Percentiles rank a stretch among this genome's conserved stretches.
Conservation (phyloP, 2,329 filamentous ascomycete genomes). For the Cladosporium sp. region DNA sequence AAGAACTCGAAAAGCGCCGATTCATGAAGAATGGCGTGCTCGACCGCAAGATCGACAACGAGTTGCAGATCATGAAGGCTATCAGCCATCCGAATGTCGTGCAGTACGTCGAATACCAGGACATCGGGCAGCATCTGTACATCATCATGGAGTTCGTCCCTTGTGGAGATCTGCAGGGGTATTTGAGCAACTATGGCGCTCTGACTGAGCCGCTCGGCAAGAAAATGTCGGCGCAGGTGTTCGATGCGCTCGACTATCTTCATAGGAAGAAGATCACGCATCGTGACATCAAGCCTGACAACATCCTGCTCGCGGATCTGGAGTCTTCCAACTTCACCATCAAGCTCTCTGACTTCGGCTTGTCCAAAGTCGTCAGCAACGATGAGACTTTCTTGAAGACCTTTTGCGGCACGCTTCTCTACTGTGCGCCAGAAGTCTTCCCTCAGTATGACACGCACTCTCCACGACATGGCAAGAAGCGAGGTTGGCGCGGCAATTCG, state of each 20-base stretch:
- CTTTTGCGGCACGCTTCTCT: constrained; percentile 91
- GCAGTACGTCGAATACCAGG: constrained; percentile 80
- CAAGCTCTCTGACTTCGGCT: constrained; percentile 91
- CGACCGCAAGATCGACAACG: constrained; percentile 89
- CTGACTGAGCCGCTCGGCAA: constrained; percentile 65
- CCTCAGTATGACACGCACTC: constrained; percentile 67
- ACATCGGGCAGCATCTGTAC: constrained; percentile 73
- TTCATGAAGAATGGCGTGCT: constrained; percentile 90
- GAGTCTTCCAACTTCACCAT: constrained; percentile 62
- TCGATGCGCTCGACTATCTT: constrained; percentile 78
- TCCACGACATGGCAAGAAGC: constrained; percentile 54
- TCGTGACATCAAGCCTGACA: constrained; percentile 98
- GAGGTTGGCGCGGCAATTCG: constrained; percentile 44
- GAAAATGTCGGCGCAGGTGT: constrained; percentile 66
- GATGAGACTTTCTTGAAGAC: constrained; percentile 90
- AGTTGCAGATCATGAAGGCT: constrained; percentile 90
- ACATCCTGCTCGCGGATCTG: constrained; percentile 74
- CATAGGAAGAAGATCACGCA: constrained; percentile 88
- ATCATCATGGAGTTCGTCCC: constrained; percentile 96
- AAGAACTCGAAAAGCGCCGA: constrained; percentile 86
- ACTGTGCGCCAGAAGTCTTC: constrained; percentile 96
- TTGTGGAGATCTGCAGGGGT: constrained; percentile 73
- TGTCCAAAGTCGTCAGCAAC: constrained; percentile 82
- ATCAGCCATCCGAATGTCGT: constrained; percentile 87
- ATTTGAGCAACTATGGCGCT: constrained; percentile 55